These are phyloP conservation scores for Bacidia rubella DNA, from an alignment of 495 filamentous ascomycete species.

Conservation along the genomic window DNA sequence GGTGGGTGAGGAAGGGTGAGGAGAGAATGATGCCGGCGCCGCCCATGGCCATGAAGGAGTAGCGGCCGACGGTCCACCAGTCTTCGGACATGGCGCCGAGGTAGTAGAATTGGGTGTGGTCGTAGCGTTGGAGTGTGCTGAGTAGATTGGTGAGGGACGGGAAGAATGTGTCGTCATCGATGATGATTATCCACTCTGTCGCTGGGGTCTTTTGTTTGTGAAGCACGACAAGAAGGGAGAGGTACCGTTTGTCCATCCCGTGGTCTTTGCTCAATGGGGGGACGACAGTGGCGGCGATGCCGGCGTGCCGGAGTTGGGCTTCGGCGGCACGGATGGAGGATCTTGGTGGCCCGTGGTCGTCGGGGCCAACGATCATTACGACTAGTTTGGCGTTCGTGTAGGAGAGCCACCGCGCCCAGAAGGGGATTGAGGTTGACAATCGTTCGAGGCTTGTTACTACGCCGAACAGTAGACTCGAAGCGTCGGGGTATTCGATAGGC, in stretches of 20 bases:
- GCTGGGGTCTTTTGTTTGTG: constrained; percentile 30
- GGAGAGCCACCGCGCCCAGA: constrained; percentile 49
- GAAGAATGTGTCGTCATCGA: constrained; percentile 64
- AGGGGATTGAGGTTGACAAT: constrained; percentile 40
- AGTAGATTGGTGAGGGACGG: constrained; percentile 37
- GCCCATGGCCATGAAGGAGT: constrained; percentile 42
- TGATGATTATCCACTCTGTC: constrained; percentile 46
- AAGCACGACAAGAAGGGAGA: constrained; percentile 41
- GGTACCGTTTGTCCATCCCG: constrained; percentile 39
- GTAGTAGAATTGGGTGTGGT: constrained; percentile 35
- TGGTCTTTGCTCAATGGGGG: constrained; percentile 34
- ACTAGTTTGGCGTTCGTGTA: constrained; percentile 42
- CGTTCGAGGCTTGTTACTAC: constrained; percentile 45
- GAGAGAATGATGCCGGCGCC: constrained; percentile 49
- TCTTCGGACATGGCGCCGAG: constrained; percentile 45
- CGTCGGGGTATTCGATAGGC: constrained; percentile 27
- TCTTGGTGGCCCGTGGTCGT: constrained; percentile 25
- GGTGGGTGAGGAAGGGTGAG: constrained; percentile 29
- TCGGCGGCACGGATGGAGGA: constrained; percentile 16
- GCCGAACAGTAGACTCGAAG: constrained; percentile 44
- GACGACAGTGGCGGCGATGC: constrained; percentile 40
- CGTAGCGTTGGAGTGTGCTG: constrained; percentile 30
- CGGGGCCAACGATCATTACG: constrained; percentile 38
- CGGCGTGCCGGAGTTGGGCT: constrained; percentile 28
- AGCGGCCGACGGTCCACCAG: constrained; percentile 33